Conservation (phyloP, 2,329 filamentous ascomycete genomes). For the Phialocephala subalpina region DNA sequence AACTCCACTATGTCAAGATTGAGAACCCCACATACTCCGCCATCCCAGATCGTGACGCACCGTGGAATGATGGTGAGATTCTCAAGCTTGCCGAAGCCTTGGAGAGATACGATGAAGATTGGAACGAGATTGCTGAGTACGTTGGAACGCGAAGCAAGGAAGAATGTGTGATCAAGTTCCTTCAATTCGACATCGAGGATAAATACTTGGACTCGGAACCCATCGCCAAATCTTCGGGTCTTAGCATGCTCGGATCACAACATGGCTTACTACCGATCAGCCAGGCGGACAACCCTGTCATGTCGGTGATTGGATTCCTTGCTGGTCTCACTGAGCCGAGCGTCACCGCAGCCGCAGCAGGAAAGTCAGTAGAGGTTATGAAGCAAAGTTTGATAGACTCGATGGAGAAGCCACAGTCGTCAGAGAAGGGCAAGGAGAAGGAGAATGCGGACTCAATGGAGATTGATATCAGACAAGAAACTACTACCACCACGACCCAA, state of each 20-base stretch:
- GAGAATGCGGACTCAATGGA: conserved; percentile 68
- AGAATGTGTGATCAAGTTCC: conserved; percentile 95
- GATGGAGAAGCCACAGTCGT: conserved; percentile 68
- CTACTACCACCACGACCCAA: conserved; percentile 54
- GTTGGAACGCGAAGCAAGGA: conserved; percentile 92
- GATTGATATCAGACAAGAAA: conserved; percentile 63
- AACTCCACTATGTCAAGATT: conserved; percentile 84
- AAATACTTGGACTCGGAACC: conserved; percentile 89
- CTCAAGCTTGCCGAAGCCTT: conserved; percentile 90
- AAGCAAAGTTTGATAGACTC: conserved; percentile 80
- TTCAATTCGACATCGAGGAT: conserved; percentile 96
- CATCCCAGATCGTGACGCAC: conserved; percentile 81
- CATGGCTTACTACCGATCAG: conserved; percentile 87
- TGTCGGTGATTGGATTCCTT: conserved; percentile 95
- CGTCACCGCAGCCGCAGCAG: conserved; percentile 89
- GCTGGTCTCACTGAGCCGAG: conserved; percentile 90
- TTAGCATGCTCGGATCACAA: conserved; percentile 74
- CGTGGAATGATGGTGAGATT: conserved; percentile 91
- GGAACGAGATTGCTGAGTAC: conserved; percentile 91
- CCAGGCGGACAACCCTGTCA: conserved; percentile 93
- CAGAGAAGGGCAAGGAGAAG: conserved; percentile 65
- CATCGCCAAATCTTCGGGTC: conserved; percentile 59
- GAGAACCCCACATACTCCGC: conserved; percentile 87
- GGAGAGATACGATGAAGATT: conserved; percentile 94
- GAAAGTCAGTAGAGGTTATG: conserved; percentile 86